These are phyloP conservation scores for Amniculicola lignicola DNA, from an alignment of 495 filamentous ascomycete genomes.

Conservation along the genomic window DNA sequence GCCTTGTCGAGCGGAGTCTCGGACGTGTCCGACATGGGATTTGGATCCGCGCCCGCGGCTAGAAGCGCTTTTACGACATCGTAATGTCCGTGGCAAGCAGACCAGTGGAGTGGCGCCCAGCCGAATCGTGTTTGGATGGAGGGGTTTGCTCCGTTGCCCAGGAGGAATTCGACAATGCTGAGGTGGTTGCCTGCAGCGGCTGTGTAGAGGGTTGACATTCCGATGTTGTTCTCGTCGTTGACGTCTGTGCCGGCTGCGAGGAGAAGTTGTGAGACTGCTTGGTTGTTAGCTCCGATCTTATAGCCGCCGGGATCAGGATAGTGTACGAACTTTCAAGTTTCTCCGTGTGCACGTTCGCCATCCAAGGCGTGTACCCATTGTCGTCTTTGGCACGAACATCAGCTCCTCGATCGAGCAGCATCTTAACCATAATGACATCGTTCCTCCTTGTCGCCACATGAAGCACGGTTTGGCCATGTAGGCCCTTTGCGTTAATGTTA, in stretches of 20 bases:
- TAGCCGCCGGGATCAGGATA: not conserved
- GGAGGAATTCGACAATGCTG: conserved; percentile 7
- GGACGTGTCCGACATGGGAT: conserved; percentile 10
- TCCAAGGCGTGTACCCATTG: conserved; percentile 28
- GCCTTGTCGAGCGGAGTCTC: conserved; percentile 13
- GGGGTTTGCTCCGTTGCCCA: conserved; percentile 22
- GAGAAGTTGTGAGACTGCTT: conserved; percentile 19
- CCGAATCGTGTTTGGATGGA: conserved; percentile 17
- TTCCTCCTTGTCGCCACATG: conserved; percentile 19
- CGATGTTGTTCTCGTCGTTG: conserved; percentile 18
- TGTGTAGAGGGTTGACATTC: conserved; percentile 21
- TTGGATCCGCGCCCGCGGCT: conserved; percentile 30
- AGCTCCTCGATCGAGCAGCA: conserved; percentile 12
- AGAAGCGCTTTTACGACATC: conserved; percentile 25
- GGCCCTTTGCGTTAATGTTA: conserved; percentile 19
- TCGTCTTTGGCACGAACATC: conserved; percentile 19
- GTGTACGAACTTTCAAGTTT: conserved; percentile 6
- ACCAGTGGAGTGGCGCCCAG: conserved; percentile 28
- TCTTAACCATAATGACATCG: conserved; percentile 9
- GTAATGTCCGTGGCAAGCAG: conserved; percentile 11
- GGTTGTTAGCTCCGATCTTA: not conserved
- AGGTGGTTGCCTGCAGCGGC: conserved; percentile 16
- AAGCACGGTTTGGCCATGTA: conserved; percentile 27
- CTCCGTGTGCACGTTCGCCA: conserved; percentile 18
- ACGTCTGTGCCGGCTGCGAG: conserved; percentile 26